Conservation (phyloP, 768 basidiomycete genomes). For the Tricholoma terreum region DNA sequence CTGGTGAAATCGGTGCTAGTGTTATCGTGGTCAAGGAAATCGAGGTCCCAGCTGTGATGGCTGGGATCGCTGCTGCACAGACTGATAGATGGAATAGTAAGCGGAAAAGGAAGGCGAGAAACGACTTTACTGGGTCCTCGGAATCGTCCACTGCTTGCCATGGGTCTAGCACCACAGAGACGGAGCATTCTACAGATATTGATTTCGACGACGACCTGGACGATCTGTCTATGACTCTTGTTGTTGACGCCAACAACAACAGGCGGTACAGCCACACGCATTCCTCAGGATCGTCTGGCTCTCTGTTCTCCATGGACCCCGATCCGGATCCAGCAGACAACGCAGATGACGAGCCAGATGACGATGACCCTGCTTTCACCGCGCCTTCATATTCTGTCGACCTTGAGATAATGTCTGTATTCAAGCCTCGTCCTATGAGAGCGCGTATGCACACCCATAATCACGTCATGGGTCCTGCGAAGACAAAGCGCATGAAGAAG, state of each 20-base stretch:
- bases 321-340: conserved; percentile 33
- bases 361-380: background rate
- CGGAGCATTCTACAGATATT: conserved; percentile 37
- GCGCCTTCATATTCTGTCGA: conserved; percentile 35
- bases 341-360: conserved; percentile 27
- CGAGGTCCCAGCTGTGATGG: conserved; percentile 61
- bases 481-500: conserved; percentile 41
- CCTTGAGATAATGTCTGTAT: conserved; percentile 69
- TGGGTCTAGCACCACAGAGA: conserved; percentile 30
- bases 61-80: conserved; percentile 34
- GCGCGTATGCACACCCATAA: conserved; percentile 33
- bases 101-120: conserved; percentile 30
- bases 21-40: conserved; percentile 91
- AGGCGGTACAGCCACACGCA: conserved; percentile 17
- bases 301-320: conserved; percentile 50
- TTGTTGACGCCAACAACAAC: conserved; percentile 23
- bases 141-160: conserved; percentile 28
- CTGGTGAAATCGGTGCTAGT: conserved; percentile 87
- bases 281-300: conserved; percentile 16
- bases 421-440: conserved; percentile 67
- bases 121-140: conserved; percentile 24
- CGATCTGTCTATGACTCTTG: conserved; percentile 30
- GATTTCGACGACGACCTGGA: conserved; percentile 31
- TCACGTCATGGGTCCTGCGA: conserved; percentile 27
- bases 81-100: conserved; percentile 38